Conservation (phyloP, 2,329 filamentous ascomycete species). For the Oidium heveae region DNA sequence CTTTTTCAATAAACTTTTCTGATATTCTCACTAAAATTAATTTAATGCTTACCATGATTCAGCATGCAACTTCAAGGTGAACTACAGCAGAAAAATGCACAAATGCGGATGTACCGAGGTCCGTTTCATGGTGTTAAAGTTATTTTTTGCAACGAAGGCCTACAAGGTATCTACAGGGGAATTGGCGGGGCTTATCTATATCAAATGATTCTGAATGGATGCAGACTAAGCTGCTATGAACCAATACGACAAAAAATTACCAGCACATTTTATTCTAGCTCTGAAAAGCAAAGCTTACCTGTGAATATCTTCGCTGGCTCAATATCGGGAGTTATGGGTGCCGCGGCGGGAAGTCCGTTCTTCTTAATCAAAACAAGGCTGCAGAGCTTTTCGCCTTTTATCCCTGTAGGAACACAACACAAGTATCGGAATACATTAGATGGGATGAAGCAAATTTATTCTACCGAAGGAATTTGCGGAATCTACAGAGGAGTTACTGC, state of each 20-base stretch:
- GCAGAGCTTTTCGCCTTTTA: conserved; percentile 77
- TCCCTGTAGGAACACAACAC: conserved; percentile 93
- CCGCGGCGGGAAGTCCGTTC: conserved; percentile 81
- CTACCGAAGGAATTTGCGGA: conserved; percentile 49
- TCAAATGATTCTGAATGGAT: conserved; percentile 89
- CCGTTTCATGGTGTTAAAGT: conserved; percentile 78
- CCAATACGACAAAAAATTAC: conserved; percentile 57
- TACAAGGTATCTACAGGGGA: conserved; percentile 66
- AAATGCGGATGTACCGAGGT: conserved; percentile 70
- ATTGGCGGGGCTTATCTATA: conserved; percentile 87
- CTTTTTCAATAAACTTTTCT: background rate
- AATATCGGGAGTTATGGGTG: conserved; percentile 68
- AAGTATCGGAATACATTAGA: conserved; percentile 67
- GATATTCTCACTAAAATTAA: background rate
- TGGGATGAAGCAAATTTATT: conserved; percentile 58
- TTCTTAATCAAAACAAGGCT: conserved; percentile 94
- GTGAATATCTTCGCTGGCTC: conserved; percentile 91
- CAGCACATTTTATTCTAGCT: conserved; percentile 42
- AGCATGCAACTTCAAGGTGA: conserved; percentile 94
- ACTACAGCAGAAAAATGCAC: conserved; percentile 62
- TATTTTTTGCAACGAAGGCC: conserved; percentile 73
- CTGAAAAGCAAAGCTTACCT: conserved; percentile 54
- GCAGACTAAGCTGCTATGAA: conserved; percentile 91
- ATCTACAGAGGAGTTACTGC: conserved; percentile 78
- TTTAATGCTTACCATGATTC: conserved; percentile 2